A percentile compares a stretch with the other conserved stretches of the same genome.
Conservation (phyloP, 805 yeast species). For the Candida pseudoglaebosa region DNA sequence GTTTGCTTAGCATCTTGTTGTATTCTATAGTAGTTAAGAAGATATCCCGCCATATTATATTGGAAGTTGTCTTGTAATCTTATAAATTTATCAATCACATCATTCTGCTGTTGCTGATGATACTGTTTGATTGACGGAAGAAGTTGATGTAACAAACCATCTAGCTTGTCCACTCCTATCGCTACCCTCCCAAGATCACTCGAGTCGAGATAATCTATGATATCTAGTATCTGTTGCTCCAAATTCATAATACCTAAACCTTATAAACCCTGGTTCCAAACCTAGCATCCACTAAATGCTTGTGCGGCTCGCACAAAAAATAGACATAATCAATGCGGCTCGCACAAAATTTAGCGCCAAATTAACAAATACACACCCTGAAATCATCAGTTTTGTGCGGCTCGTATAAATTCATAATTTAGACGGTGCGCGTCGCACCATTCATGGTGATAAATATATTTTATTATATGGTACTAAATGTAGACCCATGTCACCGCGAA, state of each 20-base stretch:
- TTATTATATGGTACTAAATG: no score
- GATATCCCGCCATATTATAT: constrained; percentile 43
- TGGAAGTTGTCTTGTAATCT: constrained; percentile 50
- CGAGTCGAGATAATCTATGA: constrained; percentile 1
- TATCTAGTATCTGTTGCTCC: constrained; percentile 1
- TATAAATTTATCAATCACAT: constrained; percentile 25
- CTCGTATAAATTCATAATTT: no score
- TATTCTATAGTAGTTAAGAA: constrained; percentile 6
- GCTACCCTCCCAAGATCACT: not conserved
- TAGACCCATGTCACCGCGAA: no score
- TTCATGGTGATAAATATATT: no score
- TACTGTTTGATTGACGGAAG: constrained; percentile 12
- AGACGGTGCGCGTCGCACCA: no score
- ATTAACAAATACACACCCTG: no score
- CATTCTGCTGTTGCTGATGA: constrained; percentile 4
- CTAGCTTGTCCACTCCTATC: constrained; percentile 3
- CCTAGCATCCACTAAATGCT: no score
- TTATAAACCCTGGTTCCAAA: no score
- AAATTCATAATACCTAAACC: not conserved
- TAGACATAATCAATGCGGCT: no score
- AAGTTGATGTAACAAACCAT: constrained; percentile 6
- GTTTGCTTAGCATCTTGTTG: not conserved
- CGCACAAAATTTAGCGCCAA: no score
- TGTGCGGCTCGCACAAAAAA: no score
- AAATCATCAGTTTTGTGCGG: no score